A percentile compares a stretch with the other conserved stretches of the same genome.
Conservation (phyloP, 805 yeast genomes). For the Tetrapisispora phaffii region DNA sequence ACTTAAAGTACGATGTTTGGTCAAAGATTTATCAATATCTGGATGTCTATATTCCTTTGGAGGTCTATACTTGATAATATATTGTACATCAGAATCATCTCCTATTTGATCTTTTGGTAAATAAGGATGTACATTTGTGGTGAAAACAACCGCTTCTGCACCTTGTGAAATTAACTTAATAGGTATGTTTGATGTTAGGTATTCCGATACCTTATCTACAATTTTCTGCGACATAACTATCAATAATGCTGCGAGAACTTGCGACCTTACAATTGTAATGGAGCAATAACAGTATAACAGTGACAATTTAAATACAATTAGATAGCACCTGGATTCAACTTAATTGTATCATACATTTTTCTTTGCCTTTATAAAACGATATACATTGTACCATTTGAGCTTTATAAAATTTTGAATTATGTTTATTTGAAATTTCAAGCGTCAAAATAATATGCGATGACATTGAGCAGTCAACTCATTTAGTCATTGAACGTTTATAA, state of each 20-base stretch:
- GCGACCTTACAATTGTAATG: too few species aligned
- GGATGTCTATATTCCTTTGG: constrained; percentile 87
- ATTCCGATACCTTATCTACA: constrained; percentile 33
- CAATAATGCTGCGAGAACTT: too few species aligned
- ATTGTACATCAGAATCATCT: constrained; percentile 26
- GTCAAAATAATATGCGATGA: background rate
- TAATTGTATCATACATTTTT: too few species aligned
- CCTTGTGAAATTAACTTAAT: constrained; percentile 66
- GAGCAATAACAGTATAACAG: too few species aligned
- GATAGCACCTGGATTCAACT: too few species aligned
- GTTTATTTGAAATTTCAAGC: background rate
- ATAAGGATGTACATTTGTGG: constrained; percentile 59
- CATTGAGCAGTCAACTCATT: background rate
- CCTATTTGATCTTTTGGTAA: constrained; percentile 24
- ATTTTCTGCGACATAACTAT: constrained; percentile 52
- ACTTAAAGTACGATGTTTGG: constrained; percentile 70
- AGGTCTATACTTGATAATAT: constrained; percentile 78
- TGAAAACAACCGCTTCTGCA: constrained; percentile 79
- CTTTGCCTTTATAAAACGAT: too few species aligned
- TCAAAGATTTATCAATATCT: constrained; percentile 60
- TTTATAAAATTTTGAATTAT: too few species aligned
- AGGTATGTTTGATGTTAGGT: constrained; percentile 40
- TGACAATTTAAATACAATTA: too few species aligned
- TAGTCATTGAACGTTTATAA: background rate
- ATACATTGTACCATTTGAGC: background rate